Base-by-base conservation (phyloP, 2,329 filamentous ascomycete genomes). In the Microdochium bolleyi region DNA sequence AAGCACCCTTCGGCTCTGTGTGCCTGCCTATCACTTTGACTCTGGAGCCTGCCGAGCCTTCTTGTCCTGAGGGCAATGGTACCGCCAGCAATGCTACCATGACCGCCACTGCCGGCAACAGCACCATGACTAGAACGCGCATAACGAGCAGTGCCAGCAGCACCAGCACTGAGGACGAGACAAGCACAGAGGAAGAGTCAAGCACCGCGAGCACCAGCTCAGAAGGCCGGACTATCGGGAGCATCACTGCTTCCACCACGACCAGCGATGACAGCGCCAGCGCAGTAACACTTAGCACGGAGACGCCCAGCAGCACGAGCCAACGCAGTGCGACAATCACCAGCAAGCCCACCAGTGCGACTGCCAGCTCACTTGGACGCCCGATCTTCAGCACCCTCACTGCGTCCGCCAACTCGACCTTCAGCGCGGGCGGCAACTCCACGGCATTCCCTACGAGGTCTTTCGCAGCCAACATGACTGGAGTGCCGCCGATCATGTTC, bases 21-120 rank as follows among this genome's bases (percentile, higher is more conserved):
- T 65, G 64, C 48, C 11, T 59, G 11, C 37, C 53, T 14, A 58
- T 65, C 25, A 52, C 57, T 13, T 52, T 66, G 32, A 54, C 54
- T 25, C 58, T 66, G 24, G 49, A 56, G 21, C 51, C 58, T 46
- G 37, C 54, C 38, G 60, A 60, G 16, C 49, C 53, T 19, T 56
- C 52, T 19, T 60, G 61, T 34, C 19, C 54, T 49, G 37, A 19
- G 5, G 41, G 19, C 5, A 7, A 21, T 21, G n/a, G 14, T 21
- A 7, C 41, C 4, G 16, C 10, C 41, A 13, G 7, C 41, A 46
- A 22, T 30, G 27, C 27, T 11, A 11, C 27, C 27, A 30, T 30
- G 11, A 11, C 11, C 19, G 19, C 41, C n/a, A 21, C 41, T 22
- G 8, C 41, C 2, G 19, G 37, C 37, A 13, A 10, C 37, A 46